These are phyloP conservation scores for Sporothrix brasiliensis DNA, from an alignment of 2,329 filamentous ascomycete genomes.

Conservation along the genomic window DNA sequence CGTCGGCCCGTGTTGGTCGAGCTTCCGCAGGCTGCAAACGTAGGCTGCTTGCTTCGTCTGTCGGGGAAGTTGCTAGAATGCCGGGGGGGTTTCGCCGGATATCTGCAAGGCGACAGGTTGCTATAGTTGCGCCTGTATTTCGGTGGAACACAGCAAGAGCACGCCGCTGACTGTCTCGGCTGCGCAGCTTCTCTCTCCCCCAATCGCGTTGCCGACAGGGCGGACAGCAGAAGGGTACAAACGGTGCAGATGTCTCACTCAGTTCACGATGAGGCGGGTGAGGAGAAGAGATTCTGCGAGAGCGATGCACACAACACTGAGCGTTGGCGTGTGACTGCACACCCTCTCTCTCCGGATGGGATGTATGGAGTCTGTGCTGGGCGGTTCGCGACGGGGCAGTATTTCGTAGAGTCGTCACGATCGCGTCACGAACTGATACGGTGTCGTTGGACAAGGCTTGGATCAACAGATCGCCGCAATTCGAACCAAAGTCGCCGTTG, in stretches of 20 bases:
- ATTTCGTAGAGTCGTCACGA: neutral
- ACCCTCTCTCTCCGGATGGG: no score
- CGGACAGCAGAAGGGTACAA: neutral
- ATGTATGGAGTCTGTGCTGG: neutral
- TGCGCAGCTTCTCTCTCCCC: neutral
- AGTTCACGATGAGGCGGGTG: neutral
- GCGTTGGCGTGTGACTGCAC: neutral
- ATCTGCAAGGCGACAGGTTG: neutral
- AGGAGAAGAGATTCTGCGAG: no score
- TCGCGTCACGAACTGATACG: neutral
- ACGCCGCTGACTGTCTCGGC: slow-evolving; percentile 6
- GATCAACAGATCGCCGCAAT: neutral
- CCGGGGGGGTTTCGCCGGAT: neutral
- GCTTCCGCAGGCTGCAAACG: neutral
- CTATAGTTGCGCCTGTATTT: neutral
- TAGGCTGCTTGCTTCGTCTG: neutral
- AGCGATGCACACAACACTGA: no score
- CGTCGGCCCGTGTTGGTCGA: slow-evolving; percentile 28
- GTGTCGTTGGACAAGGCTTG: no score
- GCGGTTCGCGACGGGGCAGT: no score
- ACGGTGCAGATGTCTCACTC: slow-evolving; percentile 28
- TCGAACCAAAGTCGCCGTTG: neutral
- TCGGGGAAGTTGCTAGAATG: neutral
- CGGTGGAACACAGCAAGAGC: slow-evolving; percentile 8
- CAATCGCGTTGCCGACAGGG: neutral